Conservation (phyloP, 805 yeast species). For the Kuraishia ogatae region DNA sequence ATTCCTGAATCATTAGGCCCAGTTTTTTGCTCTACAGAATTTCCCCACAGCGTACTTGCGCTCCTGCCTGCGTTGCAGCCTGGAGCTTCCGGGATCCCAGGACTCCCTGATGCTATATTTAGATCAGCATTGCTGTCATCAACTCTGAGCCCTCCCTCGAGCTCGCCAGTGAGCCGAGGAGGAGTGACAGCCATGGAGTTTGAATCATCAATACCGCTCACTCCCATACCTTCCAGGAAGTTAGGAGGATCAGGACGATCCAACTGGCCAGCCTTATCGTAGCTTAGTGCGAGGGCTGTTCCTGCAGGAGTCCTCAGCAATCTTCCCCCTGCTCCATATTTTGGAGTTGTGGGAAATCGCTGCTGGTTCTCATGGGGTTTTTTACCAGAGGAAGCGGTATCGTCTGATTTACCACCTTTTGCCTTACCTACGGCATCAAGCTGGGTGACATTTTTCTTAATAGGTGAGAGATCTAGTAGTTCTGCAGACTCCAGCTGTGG, state of each 20-base stretch:
- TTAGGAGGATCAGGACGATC: neutral
- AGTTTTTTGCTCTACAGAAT: neutral
- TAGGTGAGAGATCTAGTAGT: neutral
- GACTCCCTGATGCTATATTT: neutral
- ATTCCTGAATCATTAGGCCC: neutral
- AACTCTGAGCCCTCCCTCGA: neutral
- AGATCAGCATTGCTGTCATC: neutral
- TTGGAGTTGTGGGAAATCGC: slow-evolving; percentile 39
- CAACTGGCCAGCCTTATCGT: slow-evolving; percentile 9
- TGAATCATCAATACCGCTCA: neutral
- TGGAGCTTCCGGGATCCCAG: neutral
- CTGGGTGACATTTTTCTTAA: neutral
- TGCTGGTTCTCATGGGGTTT: neutral
- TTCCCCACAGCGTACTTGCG: neutral
- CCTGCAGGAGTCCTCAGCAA: slow-evolving; percentile 20
- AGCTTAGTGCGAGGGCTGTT: slow-evolving; percentile 16
- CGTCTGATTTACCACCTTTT: neutral
- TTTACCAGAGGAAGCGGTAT: neutral
- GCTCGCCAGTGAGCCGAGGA: neutral
- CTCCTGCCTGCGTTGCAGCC: neutral
- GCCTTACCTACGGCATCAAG: neutral
- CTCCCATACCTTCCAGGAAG: neutral
- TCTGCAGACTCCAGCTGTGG: slow-evolving; percentile 1
- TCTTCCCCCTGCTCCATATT: slow-evolving; percentile 30
- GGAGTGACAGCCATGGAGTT: neutral